Evolutionary conservation across 176 grass and related monocot species (phyloP), one percentile per base, ranked within the genome.

Genomic region (Chrysopogon serrulatus): DNA sequence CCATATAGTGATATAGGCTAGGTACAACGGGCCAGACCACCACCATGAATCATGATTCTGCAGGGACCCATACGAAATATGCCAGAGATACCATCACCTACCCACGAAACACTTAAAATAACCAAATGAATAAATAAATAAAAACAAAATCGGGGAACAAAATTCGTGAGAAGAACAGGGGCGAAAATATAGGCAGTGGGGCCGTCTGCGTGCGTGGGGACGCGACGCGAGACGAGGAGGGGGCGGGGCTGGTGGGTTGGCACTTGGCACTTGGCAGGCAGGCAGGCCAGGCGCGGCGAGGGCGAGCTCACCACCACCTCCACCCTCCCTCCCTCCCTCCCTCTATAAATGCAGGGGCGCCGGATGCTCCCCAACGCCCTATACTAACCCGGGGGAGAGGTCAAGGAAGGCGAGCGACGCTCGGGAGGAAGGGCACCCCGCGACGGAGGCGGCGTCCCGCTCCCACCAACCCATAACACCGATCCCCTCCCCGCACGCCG

Each of bases 311-410:
- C 18, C 27, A 31, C 69, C 31, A 33, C 34, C 39, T 3, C 4
- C 56, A 11, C 5, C 60, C 15, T 2, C 36, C 30, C 14, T 9
- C 24, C 6, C 26, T 6, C n/a, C 78, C 23, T 13, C 5, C 15
- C 23, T 79, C 79, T 90, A 90, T 86, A 90, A 90, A 90, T 90
- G 79, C 84, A 48, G 74, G n/a, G 18, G 37, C 53, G 39, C 74
- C n/a, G 53, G 12, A 28, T 31, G 74, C 74, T 41, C 14, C 43
- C 70, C 78, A 49, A 71, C 73, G 88, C 73, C 83, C 83, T 44
- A 49, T 57, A 86, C 71, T 72, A 73, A 9, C 35, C 40, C 26
- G 63, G 78, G 39, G 43, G 87, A 79, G 82, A 88, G 75, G 75
- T 83, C 26, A 67, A 36, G 87, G 56, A 39, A 86, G 68, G 77